Evolutionary conservation across 441 rosid species (phyloP), one percentile per base, ranked within the genome.

Genomic region (Francoa sonchifolia): DNA sequence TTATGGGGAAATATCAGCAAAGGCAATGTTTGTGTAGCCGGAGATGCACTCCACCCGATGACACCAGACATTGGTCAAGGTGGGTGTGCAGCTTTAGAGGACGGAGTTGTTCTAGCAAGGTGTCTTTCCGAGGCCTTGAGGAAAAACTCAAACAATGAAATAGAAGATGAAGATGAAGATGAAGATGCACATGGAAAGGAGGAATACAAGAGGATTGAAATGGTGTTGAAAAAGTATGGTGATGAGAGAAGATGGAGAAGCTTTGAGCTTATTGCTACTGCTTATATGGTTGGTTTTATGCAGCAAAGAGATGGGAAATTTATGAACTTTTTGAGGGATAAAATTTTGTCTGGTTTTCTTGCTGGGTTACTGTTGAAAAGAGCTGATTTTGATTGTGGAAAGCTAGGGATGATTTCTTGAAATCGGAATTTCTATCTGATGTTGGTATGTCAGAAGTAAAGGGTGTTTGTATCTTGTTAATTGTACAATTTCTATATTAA

Each of bases 31-130:
- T 76, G 86, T 32, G 74, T 78, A 8, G 79, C 81, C 1, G 92
- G 85, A 33, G 88, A 80, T 48, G 86, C 93, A 10, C 69, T 81
- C 18, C 93, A 81, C 39, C 84, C 89, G 8, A 78, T 81, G 89
- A 81, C 82, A 10, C 85, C 93, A 9, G 86, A 81, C 43, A 39
- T 76, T 0, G 83, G 74, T 31, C 85, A 71, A 59, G 90, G 84
- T 0, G 87, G 84, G 23, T 77, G 79, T 48, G 47, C 71, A 0
- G 82, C 90, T 35, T 46, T 77, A 52, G 90, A 83, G 59, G 95
- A 77, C 32, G 69, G 74, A 2, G 66, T 79, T 35, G 44, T 74
- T 35, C 51, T 78, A 1, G 87, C 84, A 20, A 71, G 82, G 42
- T 71, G 83, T 44, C 65, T 77, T 0, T 74, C 60, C 7, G 55